Evolutionary conservation across 495 filamentous ascomycete species (phyloP).

Genomic region (Aspergillus leporis): DNA sequence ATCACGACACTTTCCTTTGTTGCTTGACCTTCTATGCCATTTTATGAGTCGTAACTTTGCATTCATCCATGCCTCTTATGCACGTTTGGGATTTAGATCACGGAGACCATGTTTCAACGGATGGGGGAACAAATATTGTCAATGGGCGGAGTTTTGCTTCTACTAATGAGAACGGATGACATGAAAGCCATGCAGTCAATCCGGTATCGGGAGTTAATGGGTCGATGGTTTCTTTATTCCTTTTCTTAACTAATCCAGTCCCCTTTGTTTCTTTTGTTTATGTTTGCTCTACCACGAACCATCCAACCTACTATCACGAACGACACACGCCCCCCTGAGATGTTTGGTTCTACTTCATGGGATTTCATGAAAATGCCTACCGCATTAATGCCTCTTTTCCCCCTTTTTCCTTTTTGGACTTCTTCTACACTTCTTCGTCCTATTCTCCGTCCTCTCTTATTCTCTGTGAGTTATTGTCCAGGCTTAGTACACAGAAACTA

Average conservation of each 20-base stretch:
- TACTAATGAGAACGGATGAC: constrained; percentile 15
- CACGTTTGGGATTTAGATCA: constrained; percentile 22
- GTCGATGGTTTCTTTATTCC: constrained; percentile 11
- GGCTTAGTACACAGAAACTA: constrained; percentile 10
- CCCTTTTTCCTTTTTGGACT: constrained; percentile 7
- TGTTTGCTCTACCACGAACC: constrained; percentile 20
- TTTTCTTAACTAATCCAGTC: constrained; percentile 12
- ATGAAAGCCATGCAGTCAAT: constrained; percentile 13
- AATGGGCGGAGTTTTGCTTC: constrained; percentile 24
- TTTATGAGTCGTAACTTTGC: constrained; percentile 16
- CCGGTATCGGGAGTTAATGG: constrained; percentile 7
- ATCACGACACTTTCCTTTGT: constrained; percentile 11
- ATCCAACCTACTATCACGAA: constrained; percentile 23
- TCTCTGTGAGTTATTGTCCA: constrained; percentile 12
- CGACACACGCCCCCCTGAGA: constrained; percentile 6
- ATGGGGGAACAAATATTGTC: constrained; percentile 19
- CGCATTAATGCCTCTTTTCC: constrained; percentile 4
- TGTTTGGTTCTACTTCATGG: constrained; percentile 8
- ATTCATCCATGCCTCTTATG: constrained; percentile 17
- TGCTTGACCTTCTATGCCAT: constrained; percentile 19
- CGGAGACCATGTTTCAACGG: constrained; percentile 13
- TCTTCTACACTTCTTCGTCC: constrained; percentile 6
- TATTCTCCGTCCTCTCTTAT: constrained; percentile 1
- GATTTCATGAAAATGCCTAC: constrained; percentile 3
- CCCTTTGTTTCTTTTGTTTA: constrained; percentile 21